phyloP scores from a whole-genome alignment of 805 yeast genomes.

The Hagleromyces aurorensis region DNA sequence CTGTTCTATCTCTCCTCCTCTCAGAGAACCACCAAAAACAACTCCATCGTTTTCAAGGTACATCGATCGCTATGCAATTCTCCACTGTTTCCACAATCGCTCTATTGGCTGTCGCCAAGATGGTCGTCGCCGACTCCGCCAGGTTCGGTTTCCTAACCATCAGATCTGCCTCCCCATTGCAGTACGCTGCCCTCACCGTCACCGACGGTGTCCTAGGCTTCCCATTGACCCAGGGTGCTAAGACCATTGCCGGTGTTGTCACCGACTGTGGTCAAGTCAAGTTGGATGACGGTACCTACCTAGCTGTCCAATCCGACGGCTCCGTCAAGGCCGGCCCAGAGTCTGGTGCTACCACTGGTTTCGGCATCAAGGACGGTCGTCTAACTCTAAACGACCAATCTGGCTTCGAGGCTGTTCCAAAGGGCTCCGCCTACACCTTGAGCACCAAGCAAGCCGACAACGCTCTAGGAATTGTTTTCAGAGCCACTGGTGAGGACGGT shows the following conservation, averaged over 20 bases:
- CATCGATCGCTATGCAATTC: constrained; percentile 27
- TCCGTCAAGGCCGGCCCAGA: constrained; percentile 17
- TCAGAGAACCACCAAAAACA: too few relatives aligned
- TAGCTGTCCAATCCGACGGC: constrained; percentile 22
- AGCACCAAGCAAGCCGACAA: constrained; percentile 21
- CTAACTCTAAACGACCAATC: constrained; percentile 31
- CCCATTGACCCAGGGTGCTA: constrained; percentile 11
- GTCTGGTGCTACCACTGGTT: constrained; percentile 30
- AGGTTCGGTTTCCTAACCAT: constrained; percentile 30
- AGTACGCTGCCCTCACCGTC: constrained; percentile 26
- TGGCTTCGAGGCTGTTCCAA: constrained; percentile 36
- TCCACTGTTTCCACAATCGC: constrained; percentile 19
- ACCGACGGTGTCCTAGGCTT: constrained; percentile 15
- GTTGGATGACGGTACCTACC: constrained; percentile 26
- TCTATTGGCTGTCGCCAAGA: constrained; percentile 22
- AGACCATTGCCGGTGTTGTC: constrained; percentile 17
- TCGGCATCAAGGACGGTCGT: constrained; percentile 33
- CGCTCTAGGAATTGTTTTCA: constrained; percentile 17
- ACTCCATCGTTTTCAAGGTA: too few relatives aligned
- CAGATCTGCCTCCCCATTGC: constrained; percentile 33
- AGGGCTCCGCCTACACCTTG: constrained; percentile 18
- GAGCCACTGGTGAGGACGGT: constrained; percentile 9
- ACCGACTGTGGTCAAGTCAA: constrained; percentile 31
- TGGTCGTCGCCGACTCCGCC: constrained; percentile 32
- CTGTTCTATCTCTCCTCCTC: too few relatives aligned